These are phyloP conservation scores for Comarum palustre DNA, from an alignment of 306 rosid species.

Conservation along the genomic window DNA sequence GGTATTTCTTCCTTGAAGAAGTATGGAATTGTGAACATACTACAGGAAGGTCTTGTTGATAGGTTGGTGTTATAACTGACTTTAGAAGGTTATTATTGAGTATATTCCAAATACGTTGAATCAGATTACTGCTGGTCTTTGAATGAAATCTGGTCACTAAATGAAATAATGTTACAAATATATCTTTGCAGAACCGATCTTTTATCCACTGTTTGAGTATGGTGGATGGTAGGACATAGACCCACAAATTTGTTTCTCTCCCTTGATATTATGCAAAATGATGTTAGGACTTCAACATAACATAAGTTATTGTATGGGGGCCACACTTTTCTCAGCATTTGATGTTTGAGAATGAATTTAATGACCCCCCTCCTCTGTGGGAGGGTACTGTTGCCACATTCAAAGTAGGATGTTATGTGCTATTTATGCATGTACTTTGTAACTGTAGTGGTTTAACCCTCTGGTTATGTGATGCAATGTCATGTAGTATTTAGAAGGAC, in stretches of 20 bases:
- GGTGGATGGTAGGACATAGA: not conserved
- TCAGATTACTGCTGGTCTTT: not conserved
- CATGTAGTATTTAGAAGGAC: not conserved
- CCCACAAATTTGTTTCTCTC: not conserved
- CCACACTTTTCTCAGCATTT: not conserved
- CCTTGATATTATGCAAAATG: not conserved
- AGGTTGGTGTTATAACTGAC: conserved; percentile 44
- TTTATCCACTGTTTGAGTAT: not conserved
- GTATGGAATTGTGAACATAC: conserved; percentile 57
- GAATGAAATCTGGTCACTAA: not conserved
- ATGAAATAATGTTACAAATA: not conserved
- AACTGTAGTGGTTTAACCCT: not conserved
- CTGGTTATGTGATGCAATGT: not conserved
- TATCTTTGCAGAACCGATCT: not conserved
- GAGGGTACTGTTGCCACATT: too few relatives aligned
- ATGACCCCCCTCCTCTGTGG: not conserved
- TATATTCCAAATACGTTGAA: not conserved
- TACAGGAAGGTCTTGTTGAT: conserved; percentile 75
- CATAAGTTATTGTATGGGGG: not conserved
- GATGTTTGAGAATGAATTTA: not conserved
- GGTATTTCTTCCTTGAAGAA: conserved; percentile 82
- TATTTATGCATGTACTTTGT: not conserved
- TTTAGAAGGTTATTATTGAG: conserved; percentile 3
- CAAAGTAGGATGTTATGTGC: not conserved
- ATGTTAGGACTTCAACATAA: not conserved